Base-by-base conservation (phyloP, 2,329 filamentous ascomycete genomes). In the Periglandula ipomoeae region DNA sequence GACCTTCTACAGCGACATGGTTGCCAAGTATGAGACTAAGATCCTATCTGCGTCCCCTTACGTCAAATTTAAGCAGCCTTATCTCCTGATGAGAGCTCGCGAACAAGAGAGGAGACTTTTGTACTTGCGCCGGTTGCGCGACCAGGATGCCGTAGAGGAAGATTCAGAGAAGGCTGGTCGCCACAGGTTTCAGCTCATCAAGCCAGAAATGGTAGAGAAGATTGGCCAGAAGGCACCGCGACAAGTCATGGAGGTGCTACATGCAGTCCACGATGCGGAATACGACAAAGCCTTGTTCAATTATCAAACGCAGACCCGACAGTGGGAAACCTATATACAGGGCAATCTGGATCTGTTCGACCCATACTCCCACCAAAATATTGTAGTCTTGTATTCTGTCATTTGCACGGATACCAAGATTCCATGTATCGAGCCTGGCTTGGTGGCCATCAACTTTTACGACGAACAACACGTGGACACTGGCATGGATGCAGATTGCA, bases 301-400 rank as follows among this genome's bases (percentile, higher is more conserved):
- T 58, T 98, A 97, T 62, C 81, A 89, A 63, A 96, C 89, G 0
- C 91, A 97, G 62, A 95, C 89, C 49, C 81, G 88, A 26, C 90
- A 96, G 57, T 98, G 93, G 93, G 93, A 98, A 62, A 87, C 88
- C 24, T 95, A 95, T 59, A 84, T 96, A 20, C 83, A 91, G 45
- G 89, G 88, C 13, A 94, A 93, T 56, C 73, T 86, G 27, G 86
- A 94, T 59, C 75, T 97, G 1, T 98, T 96, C 58, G 89, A 98
- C 61, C 93, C 94, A 0, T 93, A 89, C 61, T 87, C 89, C 0
- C 94, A 98, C 61, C 93, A 98, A 60, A 95, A 93, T 60, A 96
- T 98, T 51, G 89, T 94, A 10, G 87, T 97, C 2, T 71, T 98
- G 8, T 94, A 94, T 67, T 97, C 91, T 15, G 81, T 93, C 22